phyloP scores from a whole-genome alignment of 2,329 filamentous ascomycete species.

The Nigrospora oryzae region DNA sequence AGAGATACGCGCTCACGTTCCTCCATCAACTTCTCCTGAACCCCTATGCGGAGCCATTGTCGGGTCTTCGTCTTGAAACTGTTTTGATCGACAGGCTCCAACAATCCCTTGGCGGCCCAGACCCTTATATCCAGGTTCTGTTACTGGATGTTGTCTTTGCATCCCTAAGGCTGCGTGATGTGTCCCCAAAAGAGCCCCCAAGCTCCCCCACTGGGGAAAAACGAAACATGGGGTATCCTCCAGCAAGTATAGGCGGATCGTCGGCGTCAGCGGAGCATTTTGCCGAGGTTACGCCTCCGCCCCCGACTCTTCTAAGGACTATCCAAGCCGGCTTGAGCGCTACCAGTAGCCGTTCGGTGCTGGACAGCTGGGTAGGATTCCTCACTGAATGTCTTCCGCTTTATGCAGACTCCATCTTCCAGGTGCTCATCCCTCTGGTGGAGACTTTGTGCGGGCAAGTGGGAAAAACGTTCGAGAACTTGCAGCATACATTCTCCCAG shows the following conservation, averaged over 20 bases:
- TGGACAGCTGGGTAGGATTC: constrained; percentile 90
- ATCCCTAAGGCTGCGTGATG: constrained; percentile 57
- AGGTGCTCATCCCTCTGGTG: constrained; percentile 82
- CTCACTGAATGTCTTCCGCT: constrained; percentile 75
- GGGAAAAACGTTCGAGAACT: constrained; percentile 58
- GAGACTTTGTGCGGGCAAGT: constrained; percentile 83
- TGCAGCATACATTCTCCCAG: constrained; percentile 56
- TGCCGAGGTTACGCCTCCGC: constrained; percentile 40
- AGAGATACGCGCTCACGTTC: constrained; percentile 61
- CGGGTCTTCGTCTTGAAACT: constrained; percentile 60
- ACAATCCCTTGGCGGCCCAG: constrained; percentile 50
- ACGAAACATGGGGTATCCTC: constrained; percentile 32
- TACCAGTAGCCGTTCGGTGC: constrained; percentile 60
- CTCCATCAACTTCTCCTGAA: constrained; percentile 62
- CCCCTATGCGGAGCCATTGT: constrained; percentile 50
- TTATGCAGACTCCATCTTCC: constrained; percentile 78
- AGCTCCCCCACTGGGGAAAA: constrained; percentile 39
- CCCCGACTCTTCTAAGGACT: constrained; percentile 70
- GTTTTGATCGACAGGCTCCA: constrained; percentile 61
- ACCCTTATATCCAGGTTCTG: constrained; percentile 66
- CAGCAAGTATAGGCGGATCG: constrained; percentile 29
- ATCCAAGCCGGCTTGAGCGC: constrained; percentile 76
- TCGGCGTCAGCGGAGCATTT: constrained; percentile 20
- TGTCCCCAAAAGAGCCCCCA: constrained; percentile 28
- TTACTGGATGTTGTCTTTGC: constrained; percentile 72